These are phyloP conservation scores for Hortiboletus campestris DNA, from an alignment of 768 basidiomycete species.

Conservation along the genomic window DNA sequence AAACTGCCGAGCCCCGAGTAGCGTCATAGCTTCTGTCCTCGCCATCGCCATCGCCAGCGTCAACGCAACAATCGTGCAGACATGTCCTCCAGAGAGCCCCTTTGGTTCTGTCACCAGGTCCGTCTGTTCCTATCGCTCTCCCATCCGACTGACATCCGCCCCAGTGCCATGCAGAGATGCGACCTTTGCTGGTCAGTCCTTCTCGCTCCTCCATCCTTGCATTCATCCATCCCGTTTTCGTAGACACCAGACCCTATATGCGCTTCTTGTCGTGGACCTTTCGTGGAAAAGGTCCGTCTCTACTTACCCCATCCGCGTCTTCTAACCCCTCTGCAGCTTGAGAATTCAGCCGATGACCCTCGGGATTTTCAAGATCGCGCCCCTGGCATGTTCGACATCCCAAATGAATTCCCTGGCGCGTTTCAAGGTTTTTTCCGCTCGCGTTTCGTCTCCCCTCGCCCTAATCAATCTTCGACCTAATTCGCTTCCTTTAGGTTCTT, in stretches of 20 bases:
- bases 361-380: constrained; percentile 53
- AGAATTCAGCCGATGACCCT: constrained; percentile 73
- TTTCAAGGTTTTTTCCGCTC: constrained; percentile 52
- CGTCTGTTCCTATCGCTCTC: constrained; percentile 5
- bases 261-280: constrained; percentile 75
- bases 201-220: background rate
- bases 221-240: background rate
- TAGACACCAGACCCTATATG: constrained; percentile 83
- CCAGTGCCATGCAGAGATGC: constrained; percentile 87
- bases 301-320: background rate
- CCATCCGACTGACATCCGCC: constrained; percentile 9
- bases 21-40: constrained; percentile 8
- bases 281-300: constrained; percentile 66
- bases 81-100: constrained; percentile 70
- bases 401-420: constrained; percentile 36
- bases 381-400: constrained; percentile 26
- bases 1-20: constrained; percentile 1
- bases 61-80: background rate
- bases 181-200: constrained; percentile 74
- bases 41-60: constrained; percentile 2
- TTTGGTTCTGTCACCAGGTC: constrained; percentile 82
- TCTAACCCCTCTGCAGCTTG: constrained; percentile 50
- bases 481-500: constrained; percentile 1
- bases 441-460: constrained; percentile 11
- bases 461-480: background rate